Conservation (phyloP, 2,329 filamentous ascomycete species). For the Talaromyces islandicus region DNA sequence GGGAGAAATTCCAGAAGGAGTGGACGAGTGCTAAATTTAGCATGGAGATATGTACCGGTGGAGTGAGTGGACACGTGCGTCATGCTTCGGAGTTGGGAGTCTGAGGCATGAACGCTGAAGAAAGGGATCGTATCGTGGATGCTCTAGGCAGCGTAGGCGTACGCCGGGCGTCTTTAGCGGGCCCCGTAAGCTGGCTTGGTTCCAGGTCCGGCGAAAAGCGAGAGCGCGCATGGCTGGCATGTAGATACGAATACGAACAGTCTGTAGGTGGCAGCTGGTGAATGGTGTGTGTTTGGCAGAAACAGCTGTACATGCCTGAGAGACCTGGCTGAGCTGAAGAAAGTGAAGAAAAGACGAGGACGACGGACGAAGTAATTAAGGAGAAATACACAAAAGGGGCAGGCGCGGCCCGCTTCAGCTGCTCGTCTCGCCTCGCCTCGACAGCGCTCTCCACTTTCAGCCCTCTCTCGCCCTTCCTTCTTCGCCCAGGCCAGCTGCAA, state of each 20-base stretch:
- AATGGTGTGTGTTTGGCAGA: background rate
- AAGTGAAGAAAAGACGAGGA: background rate
- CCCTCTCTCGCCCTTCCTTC: background rate
- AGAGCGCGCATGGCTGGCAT: background rate
- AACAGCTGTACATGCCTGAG: background rate
- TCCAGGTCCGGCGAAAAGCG: background rate
- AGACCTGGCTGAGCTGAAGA: background rate
- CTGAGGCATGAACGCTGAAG: background rate
- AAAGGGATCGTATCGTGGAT: background rate
- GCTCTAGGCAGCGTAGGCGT: no score
- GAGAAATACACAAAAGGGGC: background rate
- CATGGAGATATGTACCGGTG: background rate
- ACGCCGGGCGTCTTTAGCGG: background rate
- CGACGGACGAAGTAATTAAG: background rate
- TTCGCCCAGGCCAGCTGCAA: background rate
- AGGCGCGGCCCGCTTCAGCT: background rate
- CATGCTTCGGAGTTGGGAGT: background rate
- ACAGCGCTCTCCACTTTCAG: background rate
- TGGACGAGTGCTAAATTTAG: background rate
- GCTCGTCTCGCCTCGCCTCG: background rate
- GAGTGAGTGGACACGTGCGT: background rate
- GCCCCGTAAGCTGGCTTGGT: background rate
- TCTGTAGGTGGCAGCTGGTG: background rate
- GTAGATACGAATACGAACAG: background rate
- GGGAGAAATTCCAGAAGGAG: background rate